Percentiles rank a stretch among this genome's conserved stretches.
Conservation (phyloP, 1,139 yeast genomes). For the Zygosaccharomyces sapae region DNA sequence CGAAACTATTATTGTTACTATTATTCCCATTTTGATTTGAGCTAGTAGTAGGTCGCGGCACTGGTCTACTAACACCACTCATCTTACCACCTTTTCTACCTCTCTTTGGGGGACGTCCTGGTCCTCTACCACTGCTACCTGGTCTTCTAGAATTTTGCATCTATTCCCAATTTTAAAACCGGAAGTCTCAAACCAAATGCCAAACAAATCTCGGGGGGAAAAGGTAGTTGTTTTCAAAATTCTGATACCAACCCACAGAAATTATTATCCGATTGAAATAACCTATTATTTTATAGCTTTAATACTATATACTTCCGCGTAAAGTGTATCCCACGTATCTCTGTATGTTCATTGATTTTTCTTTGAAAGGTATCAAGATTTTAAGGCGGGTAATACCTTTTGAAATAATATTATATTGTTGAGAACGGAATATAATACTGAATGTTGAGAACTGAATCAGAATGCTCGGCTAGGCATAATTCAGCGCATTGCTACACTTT, state of each 20-base stretch:
- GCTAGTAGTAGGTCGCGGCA: not conserved
- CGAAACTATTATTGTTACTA: slow-evolving; percentile 4
- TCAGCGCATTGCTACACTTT: too few species aligned
- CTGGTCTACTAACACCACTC: not conserved
- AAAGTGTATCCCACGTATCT: not conserved
- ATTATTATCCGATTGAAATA: not conserved
- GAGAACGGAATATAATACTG: too few species aligned
- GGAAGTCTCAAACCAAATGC: not conserved
- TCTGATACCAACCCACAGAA: not conserved
- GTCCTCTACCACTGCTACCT: slow-evolving; percentile 72
- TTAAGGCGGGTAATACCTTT: not conserved
- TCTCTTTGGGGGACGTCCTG: slow-evolving; percentile 7
- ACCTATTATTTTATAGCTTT: not conserved
- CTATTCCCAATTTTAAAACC: slow-evolving; percentile 10
- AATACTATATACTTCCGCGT: not conserved
- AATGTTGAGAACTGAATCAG: too few species aligned
- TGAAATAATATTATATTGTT: not conserved
- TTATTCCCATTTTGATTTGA: not conserved
- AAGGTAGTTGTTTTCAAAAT: not conserved
- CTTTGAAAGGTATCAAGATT: not conserved
- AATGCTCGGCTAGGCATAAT: too few species aligned
- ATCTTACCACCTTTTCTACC: slow-evolving; percentile 3
- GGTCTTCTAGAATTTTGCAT: slow-evolving; percentile 82
- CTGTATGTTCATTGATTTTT: not conserved
- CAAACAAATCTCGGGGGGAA: not conserved